These are phyloP conservation scores for Beauveria pseudobassiana DNA, from an alignment of 2,329 filamentous ascomycete species.

Conservation along the genomic window DNA sequence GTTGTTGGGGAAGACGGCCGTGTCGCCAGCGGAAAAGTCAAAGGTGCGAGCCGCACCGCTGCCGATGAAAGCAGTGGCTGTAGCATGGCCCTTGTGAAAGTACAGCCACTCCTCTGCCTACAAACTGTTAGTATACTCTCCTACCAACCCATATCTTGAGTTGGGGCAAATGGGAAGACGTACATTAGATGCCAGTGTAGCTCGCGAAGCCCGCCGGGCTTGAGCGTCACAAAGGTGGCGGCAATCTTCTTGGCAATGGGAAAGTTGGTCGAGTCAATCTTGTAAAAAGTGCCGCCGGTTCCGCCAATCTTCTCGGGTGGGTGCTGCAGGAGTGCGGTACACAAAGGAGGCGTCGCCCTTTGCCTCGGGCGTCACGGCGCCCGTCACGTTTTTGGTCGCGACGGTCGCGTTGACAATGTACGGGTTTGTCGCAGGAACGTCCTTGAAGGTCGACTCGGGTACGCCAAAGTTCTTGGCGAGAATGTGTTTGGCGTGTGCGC, in stretches of 20 bases:
- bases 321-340: slow-evolving; percentile 50
- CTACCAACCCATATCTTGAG: too few species aligned
- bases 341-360: slow-evolving; percentile 54
- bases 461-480: slow-evolving; percentile 65
- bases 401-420: slow-evolving; percentile 55
- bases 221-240: slow-evolving; percentile 54
- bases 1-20: slow-evolving; percentile 61
- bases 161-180: slow-evolving; percentile 17
- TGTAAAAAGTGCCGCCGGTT: slow-evolving; percentile 52
- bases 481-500: slow-evolving; percentile 52
- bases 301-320: slow-evolving; percentile 50
- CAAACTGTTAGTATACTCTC: background rate
- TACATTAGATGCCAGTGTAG: slow-evolving; percentile 64
- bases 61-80: slow-evolving; percentile 59
- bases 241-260: slow-evolving; percentile 59
- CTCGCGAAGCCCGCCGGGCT: slow-evolving; percentile 56
- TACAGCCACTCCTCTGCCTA: slow-evolving; percentile 65
- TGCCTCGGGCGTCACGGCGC: slow-evolving; percentile 36
- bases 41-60: slow-evolving; percentile 55
- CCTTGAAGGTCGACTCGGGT: slow-evolving; percentile 49
- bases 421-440: slow-evolving; percentile 48
- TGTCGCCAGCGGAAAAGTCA: slow-evolving; percentile 60
- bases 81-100: slow-evolving; percentile 55
- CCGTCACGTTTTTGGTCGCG: slow-evolving; percentile 32
- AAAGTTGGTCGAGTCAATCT: slow-evolving; percentile 61